Conservation (phyloP, 2,329 filamentous ascomycete species). For the Alternaria hordeiaustralica region DNA sequence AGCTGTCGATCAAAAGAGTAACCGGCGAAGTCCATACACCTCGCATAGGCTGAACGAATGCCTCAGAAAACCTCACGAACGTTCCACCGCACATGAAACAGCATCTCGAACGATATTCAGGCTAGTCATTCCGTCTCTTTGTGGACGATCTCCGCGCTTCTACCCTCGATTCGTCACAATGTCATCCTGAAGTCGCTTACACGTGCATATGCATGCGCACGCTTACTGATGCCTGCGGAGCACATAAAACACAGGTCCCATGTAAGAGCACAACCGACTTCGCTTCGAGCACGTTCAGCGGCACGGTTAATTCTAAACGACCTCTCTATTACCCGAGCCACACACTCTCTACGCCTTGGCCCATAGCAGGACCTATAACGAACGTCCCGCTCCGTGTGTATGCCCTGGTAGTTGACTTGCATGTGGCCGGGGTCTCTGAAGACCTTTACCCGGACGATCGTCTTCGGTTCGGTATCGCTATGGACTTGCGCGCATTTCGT, state of each 20-base stretch:
- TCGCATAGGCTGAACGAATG: slow-evolving; percentile 12
- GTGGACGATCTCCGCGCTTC: background rate
- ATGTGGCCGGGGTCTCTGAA: background rate
- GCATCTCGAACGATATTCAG: background rate
- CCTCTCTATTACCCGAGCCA: background rate
- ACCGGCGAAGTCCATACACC: slow-evolving; percentile 63
- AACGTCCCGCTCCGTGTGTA: slow-evolving; percentile 5
- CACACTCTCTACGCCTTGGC: background rate
- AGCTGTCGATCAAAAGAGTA: slow-evolving; percentile 71
- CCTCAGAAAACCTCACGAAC: background rate
- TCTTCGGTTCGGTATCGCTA: slow-evolving; percentile 1
- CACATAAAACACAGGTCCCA: background rate
- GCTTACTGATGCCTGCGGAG: background rate
- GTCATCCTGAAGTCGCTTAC: background rate
- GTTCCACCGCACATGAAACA: background rate
- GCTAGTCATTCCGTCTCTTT: background rate
- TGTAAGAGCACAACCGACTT: background rate
- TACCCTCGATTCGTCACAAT: background rate
- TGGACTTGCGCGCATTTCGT: background rate
- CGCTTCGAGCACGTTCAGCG: background rate
- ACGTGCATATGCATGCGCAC: background rate
- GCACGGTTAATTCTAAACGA: slow-evolving; percentile 13
- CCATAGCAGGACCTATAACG: background rate
- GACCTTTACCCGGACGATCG: slow-evolving; percentile 10
- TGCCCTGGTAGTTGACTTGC: background rate